These are phyloP conservation scores for Apiotrichum gracile DNA, from an alignment of 1,284 basidiomycete species.

Conservation along the genomic window DNA sequence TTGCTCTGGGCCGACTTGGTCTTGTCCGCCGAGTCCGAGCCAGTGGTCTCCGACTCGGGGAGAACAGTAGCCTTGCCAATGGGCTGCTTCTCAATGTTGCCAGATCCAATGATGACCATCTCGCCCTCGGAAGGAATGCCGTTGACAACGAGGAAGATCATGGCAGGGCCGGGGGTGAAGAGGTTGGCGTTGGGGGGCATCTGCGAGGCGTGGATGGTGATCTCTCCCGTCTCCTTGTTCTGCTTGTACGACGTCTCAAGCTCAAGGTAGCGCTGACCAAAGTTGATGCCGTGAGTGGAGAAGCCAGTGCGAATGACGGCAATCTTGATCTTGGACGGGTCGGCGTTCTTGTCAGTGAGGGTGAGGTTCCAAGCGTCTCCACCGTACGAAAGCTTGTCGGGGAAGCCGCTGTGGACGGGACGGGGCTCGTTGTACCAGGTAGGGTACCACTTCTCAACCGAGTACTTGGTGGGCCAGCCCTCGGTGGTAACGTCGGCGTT, in stretches of 20 bases:
- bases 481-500: slow-evolving; percentile 63
- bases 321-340: slow-evolving; percentile 57
- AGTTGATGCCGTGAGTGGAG: slow-evolving; percentile 83
- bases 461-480: slow-evolving; percentile 43
- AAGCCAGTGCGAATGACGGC: slow-evolving; percentile 81
- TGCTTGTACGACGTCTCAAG: slow-evolving; percentile 76
- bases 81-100: slow-evolving; percentile 66
- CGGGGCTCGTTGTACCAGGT: slow-evolving; percentile 59
- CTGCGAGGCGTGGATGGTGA: slow-evolving; percentile 71
- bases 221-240: slow-evolving; percentile 61
- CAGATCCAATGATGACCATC: slow-evolving; percentile 69
- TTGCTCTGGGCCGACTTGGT: neutral
- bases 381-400: slow-evolving; percentile 55
- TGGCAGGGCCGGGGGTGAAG: slow-evolving; percentile 77
- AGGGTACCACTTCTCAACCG: slow-evolving; percentile 47
- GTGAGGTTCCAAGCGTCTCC: slow-evolving; percentile 72
- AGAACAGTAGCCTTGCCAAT: slow-evolving; percentile 52
- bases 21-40: no score
- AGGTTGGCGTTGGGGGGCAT: slow-evolving; percentile 75
- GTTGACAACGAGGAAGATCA: slow-evolving; percentile 71
- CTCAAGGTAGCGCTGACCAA: slow-evolving; percentile 53
- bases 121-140: slow-evolving; percentile 76
- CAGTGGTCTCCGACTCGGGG: slow-evolving; percentile 47
- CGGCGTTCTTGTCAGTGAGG: slow-evolving; percentile 57
- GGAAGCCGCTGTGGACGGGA: slow-evolving; percentile 50